Evolutionary conservation across 2,329 filamentous ascomycete species (phyloP), one percentile per base, ranked within the genome.

Genomic region (Endothia cerciana): DNA sequence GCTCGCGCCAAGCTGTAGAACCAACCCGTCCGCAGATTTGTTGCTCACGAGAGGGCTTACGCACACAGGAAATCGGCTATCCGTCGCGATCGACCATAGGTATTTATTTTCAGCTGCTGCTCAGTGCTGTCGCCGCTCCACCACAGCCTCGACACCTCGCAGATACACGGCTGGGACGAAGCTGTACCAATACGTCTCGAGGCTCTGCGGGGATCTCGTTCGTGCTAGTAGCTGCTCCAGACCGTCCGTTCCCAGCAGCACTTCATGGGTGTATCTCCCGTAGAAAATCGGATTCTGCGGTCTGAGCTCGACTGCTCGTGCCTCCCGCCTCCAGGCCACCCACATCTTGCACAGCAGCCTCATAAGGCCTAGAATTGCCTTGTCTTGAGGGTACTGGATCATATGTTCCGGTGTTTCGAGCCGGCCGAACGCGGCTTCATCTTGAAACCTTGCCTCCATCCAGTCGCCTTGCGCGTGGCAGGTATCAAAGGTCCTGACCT

Each of bases 231-330:
- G 4, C 10, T 28, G 7, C 28, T 53, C 49, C 49, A 53, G 49
- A 17, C 49, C 49, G 6, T 30, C 25, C 22, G 49, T 33, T 17
- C 10, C 49, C 25, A 28, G 28, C 25, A 30, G 15, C 13, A 53
- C 49, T 15, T 33, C 6, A 28, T 33, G 28, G 22, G 28, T 30
- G 49, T 53, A 33, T 11, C 6, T 33, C 3, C 13, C 13, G 15
- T 53, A 53, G 49, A 53, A 55, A 11, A 28, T 17, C 10, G 17
- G 15, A 55, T 36, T 33, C 51, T 55, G 51, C 51, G 51, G 25
- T 28, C 49, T 55, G 15, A 55, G 51, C 28, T 55, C 51, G 51
- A 55, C 25, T 17, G 25, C 28, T 33, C 51, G 51, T 33, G 51
- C 51, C 30, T 55, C 28, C 15, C 51, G 28, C 25, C 13, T 33